A percentile compares a stretch with the other conserved stretches of the same genome.
phyloP scores from a whole-genome alignment of 768 basidiomycete genomes.

The Lactarius deliciosus region DNA sequence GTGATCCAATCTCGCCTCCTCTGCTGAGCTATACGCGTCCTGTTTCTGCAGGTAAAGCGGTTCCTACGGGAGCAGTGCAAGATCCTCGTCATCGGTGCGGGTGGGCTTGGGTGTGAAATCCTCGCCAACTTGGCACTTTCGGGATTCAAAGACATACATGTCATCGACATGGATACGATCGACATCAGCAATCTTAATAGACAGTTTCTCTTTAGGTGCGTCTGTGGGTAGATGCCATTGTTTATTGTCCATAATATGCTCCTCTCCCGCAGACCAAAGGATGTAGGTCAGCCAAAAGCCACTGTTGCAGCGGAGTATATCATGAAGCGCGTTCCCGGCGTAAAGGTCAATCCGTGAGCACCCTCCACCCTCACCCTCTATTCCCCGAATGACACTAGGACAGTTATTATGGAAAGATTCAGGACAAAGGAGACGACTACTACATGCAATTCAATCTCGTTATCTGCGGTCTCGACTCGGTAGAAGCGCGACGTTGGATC shows the following conservation, averaged over 20 bases:
- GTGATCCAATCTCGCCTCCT: slow-evolving; percentile 29
- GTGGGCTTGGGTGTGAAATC: slow-evolving; percentile 97
- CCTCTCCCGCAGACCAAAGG: slow-evolving; percentile 58
- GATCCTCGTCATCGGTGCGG: slow-evolving; percentile 96
- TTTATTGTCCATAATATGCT: slow-evolving; percentile 1
- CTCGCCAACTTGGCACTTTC: slow-evolving; percentile 93
- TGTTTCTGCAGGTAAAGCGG: slow-evolving; percentile 65
- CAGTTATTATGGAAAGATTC: slow-evolving; percentile 96
- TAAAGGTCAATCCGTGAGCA: slow-evolving; percentile 93
- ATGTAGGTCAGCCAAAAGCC: slow-evolving; percentile 94
- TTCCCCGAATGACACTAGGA: slow-evolving; percentile 11
- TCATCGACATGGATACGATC: slow-evolving; percentile 99
- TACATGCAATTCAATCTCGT: slow-evolving; percentile 97
- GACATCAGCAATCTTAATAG: slow-evolving; percentile 98
- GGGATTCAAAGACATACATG: slow-evolving; percentile 98
- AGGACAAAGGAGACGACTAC: slow-evolving; percentile 93
- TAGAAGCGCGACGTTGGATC: slow-evolving; percentile 98
- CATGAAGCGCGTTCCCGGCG: slow-evolving; percentile 94
- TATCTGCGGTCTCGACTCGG: slow-evolving; percentile 95
- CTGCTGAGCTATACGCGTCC: neutral
- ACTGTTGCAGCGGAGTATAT: slow-evolving; percentile 93
- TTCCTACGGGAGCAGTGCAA: slow-evolving; percentile 85
- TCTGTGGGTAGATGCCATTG: slow-evolving; percentile 2
- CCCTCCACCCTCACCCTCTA: slow-evolving; percentile 19
- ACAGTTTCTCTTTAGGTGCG: slow-evolving; percentile 94